Base-by-base conservation (phyloP, 176 grass and related monocot species). In the Phragmites australis region DNA sequence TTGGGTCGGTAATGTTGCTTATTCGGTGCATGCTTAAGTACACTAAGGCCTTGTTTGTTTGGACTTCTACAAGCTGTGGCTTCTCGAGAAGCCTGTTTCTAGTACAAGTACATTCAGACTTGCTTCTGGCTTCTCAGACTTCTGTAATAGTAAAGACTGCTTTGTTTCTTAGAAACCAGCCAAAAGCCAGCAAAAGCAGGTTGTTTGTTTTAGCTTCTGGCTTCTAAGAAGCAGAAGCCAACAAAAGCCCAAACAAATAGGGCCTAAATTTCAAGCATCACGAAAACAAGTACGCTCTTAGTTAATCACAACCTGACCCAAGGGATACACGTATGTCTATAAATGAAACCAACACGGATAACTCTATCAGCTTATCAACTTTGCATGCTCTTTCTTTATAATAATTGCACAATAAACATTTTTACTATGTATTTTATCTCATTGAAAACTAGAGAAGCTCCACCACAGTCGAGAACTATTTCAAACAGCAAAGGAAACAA, bases 221-320 rank as follows among this genome's bases (percentile, higher is more conserved):
- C 34, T 37, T 37, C n/a, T 37, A 5, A 37, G 5, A 37, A 37
- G 5, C 34, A 37, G 34, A 37, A 37, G 34, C 34, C 34, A 37
- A 37, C 34, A 37, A 37, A 37, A 37, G 34, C 34, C 34, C 34
- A 37, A 37, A 37, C 34, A 37, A 37, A 37, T 5, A 37, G 34
- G 34, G 5, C 34, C 34, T 15, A 17, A 63, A 59, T 30, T 64
- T 45, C 5, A 8, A 53, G 7, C 9, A 21, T 15, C 29, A 46
- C 1, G 34, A 21, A 55, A 55, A 71, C n/a, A 81, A 45, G 59
- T 62, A 65, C 26, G 47, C 60, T 72, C 6, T 27, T 72, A 66
- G 10, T 64, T 30, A 57, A n/a, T 68, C 39, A 57, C 21, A 34
- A 9, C 39, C 65, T 32, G 26, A 65, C 10, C 72, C 46, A 65